Conservation (phyloP, 345 rosid genomes). For the Crucihimalaya himalaica region DNA sequence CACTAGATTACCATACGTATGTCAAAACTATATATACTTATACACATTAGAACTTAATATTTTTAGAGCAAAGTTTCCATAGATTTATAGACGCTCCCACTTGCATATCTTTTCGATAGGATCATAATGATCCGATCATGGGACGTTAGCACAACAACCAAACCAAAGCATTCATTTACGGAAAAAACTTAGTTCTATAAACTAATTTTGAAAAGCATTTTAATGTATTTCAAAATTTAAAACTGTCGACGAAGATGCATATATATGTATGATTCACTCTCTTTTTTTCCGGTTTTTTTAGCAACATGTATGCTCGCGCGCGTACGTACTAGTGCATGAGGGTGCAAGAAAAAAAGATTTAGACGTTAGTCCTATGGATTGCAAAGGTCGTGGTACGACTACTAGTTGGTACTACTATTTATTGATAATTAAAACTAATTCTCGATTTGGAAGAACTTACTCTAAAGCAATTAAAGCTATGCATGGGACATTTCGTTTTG, state of each 20-base stretch:
- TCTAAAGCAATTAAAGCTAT: slow-evolving; percentile 33
- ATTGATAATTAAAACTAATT: slow-evolving; percentile 27
- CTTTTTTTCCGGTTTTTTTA: too few species aligned
- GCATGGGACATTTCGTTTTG: slow-evolving; percentile 38
- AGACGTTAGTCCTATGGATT: neutral
- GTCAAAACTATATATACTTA: neutral
- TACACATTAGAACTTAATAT: neutral
- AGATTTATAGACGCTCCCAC: neutral
- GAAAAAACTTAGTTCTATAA: neutral
- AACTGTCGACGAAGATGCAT: neutral
- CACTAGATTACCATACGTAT: neutral
- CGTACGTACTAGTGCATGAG: neutral
- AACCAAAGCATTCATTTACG: neutral
- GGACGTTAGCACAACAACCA: neutral
- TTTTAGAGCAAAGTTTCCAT: neutral
- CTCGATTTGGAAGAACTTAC: slow-evolving; percentile 40
- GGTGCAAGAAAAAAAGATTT: neutral
- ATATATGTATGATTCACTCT: neutral
- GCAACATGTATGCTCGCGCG: neutral
- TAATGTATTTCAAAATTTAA: neutral
- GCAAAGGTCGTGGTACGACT: slow-evolving; percentile 24
- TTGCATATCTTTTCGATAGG: neutral
- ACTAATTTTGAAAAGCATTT: neutral
- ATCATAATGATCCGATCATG: too few species aligned
- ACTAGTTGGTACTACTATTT: slow-evolving; percentile 28